Percentiles rank a stretch among this genome's conserved stretches.
Conservation (phyloP, 2,329 filamentous ascomycete genomes). For the Cercospora sojina region DNA sequence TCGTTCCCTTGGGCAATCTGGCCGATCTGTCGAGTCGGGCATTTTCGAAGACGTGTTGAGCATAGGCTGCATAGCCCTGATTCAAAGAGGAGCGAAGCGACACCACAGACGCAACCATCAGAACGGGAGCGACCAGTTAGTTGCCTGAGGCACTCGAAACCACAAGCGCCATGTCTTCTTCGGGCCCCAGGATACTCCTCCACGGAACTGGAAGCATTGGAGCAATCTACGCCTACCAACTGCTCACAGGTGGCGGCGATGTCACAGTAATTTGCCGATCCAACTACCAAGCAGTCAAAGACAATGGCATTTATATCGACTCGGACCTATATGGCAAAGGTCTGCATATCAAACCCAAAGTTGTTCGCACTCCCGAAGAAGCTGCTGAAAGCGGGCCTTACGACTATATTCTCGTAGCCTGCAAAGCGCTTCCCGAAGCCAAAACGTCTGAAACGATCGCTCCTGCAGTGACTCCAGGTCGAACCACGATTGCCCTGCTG, state of each 20-base stretch:
- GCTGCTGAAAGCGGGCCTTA: slow-evolving; percentile 39
- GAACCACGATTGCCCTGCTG: slow-evolving; percentile 58
- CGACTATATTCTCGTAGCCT: slow-evolving; percentile 51
- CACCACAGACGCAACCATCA: too few relatives aligned
- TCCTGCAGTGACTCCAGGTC: slow-evolving; percentile 41
- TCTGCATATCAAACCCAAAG: slow-evolving; percentile 39
- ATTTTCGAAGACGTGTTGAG: too few relatives aligned
- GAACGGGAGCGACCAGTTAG: too few relatives aligned
- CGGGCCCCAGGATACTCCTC: slow-evolving; percentile 39
- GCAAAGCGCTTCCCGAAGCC: slow-evolving; percentile 47
- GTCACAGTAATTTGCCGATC: slow-evolving; percentile 49
- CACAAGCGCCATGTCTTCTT: neutral
- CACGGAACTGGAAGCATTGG: slow-evolving; percentile 48
- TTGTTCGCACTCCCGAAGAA: slow-evolving; percentile 40
- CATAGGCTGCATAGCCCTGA: too few relatives aligned
- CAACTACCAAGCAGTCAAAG: slow-evolving; percentile 45
- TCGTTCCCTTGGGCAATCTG: neutral
- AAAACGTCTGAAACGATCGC: slow-evolving; percentile 40
- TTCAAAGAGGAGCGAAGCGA: too few relatives aligned
- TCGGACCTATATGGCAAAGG: slow-evolving; percentile 41
- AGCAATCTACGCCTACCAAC: slow-evolving; percentile 45
- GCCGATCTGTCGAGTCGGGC: neutral
- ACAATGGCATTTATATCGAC: slow-evolving; percentile 45
- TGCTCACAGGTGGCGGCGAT: slow-evolving; percentile 40
- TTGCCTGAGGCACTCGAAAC: neutral